phyloP scores from a whole-genome alignment of 768 basidiomycete species.

The Mycena metata region DNA sequence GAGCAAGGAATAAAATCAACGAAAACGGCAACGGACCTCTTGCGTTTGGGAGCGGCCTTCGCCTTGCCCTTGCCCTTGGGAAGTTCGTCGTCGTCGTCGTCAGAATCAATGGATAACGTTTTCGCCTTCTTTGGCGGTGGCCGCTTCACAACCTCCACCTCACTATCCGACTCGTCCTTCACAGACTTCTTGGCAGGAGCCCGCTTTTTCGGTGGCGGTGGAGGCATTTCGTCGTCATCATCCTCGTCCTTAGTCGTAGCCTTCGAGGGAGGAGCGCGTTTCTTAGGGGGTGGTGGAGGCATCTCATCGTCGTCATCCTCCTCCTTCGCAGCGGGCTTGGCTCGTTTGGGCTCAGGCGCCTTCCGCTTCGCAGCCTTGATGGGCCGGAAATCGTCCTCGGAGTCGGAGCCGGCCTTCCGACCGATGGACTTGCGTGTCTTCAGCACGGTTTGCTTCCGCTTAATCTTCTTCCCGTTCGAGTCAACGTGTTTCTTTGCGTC shows the following conservation, averaged over 20 bases:
- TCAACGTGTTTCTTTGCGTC: conserved; percentile 57
- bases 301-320: conserved; percentile 42
- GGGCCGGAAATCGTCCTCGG: conserved; percentile 64
- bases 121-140: conserved; percentile 35
- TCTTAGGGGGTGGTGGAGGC: conserved; percentile 45
- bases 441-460: conserved; percentile 61
- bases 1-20: not conserved
- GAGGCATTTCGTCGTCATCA: conserved; percentile 39
- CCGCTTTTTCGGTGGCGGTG: conserved; percentile 45
- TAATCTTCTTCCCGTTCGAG: conserved; percentile 63
- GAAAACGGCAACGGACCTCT: conserved; percentile 62
- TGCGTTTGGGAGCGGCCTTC: conserved; percentile 68
- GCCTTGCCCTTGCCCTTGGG: conserved; percentile 52
- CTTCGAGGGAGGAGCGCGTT: conserved; percentile 42
- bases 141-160: conserved; percentile 46
- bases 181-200: conserved; percentile 42
- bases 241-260: conserved; percentile 40
- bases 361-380: conserved; percentile 63
- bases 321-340: conserved; percentile 35
- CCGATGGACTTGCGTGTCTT: conserved; percentile 66
- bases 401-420: conserved; percentile 46
- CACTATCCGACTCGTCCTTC: conserved; percentile 53
- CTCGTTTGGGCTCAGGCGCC: conserved; percentile 41
- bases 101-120: conserved; percentile 21
- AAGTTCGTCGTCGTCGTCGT: conserved; percentile 37